phyloP scores from a whole-genome alignment of 306 rosid species.

The Cyamopsis tetragonoloba region DNA sequence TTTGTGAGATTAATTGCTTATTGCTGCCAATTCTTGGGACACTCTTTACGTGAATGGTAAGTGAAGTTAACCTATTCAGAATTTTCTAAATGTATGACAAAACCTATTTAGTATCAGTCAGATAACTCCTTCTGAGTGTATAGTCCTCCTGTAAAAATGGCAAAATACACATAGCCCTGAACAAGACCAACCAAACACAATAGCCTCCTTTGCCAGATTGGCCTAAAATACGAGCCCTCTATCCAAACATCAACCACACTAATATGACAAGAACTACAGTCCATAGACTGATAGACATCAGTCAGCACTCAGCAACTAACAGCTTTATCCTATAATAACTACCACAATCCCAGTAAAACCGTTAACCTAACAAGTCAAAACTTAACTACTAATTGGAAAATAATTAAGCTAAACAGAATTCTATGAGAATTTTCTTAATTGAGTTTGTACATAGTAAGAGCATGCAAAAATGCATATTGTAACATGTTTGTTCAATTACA shows the following conservation, averaged over 20 bases:
- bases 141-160: background rate
- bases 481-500: too few species aligned
- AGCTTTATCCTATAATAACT: background rate
- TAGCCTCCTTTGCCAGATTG: background rate
- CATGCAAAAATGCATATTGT: too few species aligned
- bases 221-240: background rate
- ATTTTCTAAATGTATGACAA: background rate
- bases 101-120: background rate
- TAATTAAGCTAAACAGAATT: too few species aligned
- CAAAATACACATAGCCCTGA: background rate
- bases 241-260: constrained; percentile 10
- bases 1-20: constrained; percentile 41
- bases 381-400: too few species aligned
- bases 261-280: background rate
- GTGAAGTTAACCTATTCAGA: constrained; percentile 49
- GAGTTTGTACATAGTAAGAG: too few species aligned
- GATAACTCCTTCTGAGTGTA: background rate
- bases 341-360: background rate
- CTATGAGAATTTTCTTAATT: too few species aligned
- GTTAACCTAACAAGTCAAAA: background rate
- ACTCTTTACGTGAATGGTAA: constrained; percentile 64
- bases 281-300: too few species aligned
- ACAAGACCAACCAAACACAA: background rate
- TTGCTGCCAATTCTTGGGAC: constrained; percentile 49
- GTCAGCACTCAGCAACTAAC: background rate